Conservation (phyloP, 768 basidiomycete genomes). For the Suillus luteus region DNA sequence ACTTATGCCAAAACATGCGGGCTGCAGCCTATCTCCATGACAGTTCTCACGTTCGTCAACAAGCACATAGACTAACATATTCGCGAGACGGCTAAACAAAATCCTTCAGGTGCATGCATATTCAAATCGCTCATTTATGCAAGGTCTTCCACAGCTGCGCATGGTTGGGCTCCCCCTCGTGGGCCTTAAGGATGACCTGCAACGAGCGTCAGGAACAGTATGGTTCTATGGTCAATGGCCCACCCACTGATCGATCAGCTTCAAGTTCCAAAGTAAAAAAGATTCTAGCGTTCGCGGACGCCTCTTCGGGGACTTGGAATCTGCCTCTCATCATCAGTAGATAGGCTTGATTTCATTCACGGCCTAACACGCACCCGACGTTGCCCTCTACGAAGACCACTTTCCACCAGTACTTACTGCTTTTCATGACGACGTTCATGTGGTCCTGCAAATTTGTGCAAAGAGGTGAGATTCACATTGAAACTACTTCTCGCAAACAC, state of each 20-base stretch:
- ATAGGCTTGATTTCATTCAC: background rate
- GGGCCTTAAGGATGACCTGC: background rate
- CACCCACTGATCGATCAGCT: background rate
- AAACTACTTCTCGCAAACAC: background rate
- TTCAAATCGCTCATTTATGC: too few species aligned
- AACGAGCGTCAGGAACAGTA: background rate
- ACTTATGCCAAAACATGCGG: too few species aligned
- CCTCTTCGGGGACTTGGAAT: background rate
- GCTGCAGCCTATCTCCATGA: too few species aligned
- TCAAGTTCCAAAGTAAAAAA: background rate
- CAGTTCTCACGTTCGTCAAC: too few species aligned
- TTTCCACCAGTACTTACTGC: background rate
- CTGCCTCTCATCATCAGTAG: background rate
- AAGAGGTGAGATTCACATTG: background rate
- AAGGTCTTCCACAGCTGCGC: too few species aligned
- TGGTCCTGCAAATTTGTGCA: background rate
- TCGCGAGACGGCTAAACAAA: too few species aligned
- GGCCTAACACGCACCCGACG: background rate
- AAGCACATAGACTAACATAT: too few species aligned
- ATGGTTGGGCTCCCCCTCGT: fast-evolving
- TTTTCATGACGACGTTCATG: background rate
- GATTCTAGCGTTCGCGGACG: background rate
- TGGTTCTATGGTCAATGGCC: background rate
- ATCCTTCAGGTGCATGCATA: too few species aligned
- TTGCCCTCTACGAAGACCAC: fast-evolving